Percentiles rank a stretch among this genome's conserved stretches.
Conservation (phyloP, 2,329 filamentous ascomycete species). For the Diplodia sapinea region DNA sequence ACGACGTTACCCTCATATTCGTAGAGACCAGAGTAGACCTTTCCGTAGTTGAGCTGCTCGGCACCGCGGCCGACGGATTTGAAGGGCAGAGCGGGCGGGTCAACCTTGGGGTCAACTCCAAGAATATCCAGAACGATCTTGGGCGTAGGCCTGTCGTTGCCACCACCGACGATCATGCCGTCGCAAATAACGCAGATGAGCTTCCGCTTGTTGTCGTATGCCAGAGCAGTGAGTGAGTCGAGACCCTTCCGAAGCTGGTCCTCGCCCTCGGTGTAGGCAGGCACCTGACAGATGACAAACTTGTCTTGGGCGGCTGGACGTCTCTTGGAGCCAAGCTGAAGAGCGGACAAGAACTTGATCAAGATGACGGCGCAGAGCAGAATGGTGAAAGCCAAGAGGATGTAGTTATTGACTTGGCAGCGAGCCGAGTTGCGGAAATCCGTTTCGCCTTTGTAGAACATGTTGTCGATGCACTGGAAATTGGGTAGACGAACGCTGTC, state of each 20-base stretch:
- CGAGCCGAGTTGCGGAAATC: constrained; percentile 80
- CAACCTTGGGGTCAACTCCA: constrained; percentile 94
- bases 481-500: constrained; percentile 66
- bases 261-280: constrained; percentile 97
- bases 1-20: constrained; percentile 98
- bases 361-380: constrained; percentile 79
- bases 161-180: constrained; percentile 93
- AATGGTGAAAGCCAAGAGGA: constrained; percentile 85
- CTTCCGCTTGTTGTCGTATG: constrained; percentile 98
- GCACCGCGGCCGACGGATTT: constrained; percentile 87
- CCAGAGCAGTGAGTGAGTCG: constrained; percentile 89
- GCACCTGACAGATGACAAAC: constrained; percentile 98
- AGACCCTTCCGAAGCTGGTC: constrained; percentile 91
- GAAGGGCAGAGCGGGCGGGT: constrained; percentile 92
- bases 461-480: constrained; percentile 79
- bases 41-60: constrained; percentile 96
- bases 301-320: constrained; percentile 92
- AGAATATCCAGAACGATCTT: constrained; percentile 98
- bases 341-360: constrained; percentile 87
- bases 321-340: constrained; percentile 92
- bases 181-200: constrained; percentile 96
- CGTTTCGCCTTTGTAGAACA: constrained; percentile 79
- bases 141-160: constrained; percentile 94
- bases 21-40: constrained; percentile 97
- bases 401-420: constrained; percentile 90